Base-by-base conservation (phyloP, 176 grass and related monocot species). In the Triticum dicoccoides region DNA sequence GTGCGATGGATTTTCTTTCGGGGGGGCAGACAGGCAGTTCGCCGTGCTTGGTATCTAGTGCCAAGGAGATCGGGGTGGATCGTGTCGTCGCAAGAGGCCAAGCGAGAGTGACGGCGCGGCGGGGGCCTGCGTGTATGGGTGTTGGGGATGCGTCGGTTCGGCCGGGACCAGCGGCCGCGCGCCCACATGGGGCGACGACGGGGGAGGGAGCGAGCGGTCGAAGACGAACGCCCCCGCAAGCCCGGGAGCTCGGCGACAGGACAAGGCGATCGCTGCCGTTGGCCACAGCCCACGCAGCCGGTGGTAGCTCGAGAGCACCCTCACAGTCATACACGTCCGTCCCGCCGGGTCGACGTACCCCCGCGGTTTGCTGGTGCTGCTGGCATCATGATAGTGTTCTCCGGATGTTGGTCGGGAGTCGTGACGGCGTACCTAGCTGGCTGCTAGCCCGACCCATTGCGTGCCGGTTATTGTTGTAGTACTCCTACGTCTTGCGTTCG, bases 1-100 rank as follows among this genome's bases (percentile, higher is more conserved):
- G 35, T 37, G 6, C 0, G 69, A 73, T 47, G 14, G 23, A 27
- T 74, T 54, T 54, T 54, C 51, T 13, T 13, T 14, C 14, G 47
- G 13, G 25, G 37, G 69, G 69, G 24, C 41, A 29, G 71, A 74
- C 23, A 14, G 13, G 30, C 32, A 59, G 32, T 17, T 51, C 45
- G 18, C 25, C 17, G 62, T 32, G 62, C 64, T 51, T 83, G 66
- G 67, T 33, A 38, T 24, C 13, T 24, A 54, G n/a, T 0, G 69
- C 35, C 34, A 8, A 37, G 67, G 52, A 52, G 42, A 33, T 65
- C 11, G 74, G 9, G 14, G 1, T 13, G 79, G 71, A 62, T 63
- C 71, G 51, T 90, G 89, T 87, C 84, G 73, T 67, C 80, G 80
- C 80, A 51, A 78, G 74, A 77, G 80, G 84, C 73, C 84, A 83